Evolutionary conservation across 768 basidiomycete species (phyloP), one percentile per base, ranked within the genome.

Genomic region (Cyclocybe aegerita): DNA sequence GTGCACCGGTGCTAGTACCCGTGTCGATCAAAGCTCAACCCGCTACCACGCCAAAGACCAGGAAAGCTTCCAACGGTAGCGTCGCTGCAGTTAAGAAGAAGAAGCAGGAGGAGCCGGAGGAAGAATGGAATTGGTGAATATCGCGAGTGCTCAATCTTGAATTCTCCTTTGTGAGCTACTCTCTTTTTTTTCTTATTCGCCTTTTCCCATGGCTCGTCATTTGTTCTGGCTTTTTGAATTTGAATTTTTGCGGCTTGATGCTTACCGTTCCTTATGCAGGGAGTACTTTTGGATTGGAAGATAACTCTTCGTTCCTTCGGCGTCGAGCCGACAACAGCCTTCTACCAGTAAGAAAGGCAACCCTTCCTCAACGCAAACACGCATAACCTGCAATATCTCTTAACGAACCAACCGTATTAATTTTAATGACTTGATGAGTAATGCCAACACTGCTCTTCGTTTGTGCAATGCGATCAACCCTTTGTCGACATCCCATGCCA

Each of bases 71-170:
- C 23, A 23, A 23, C 23, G 23, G 23, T 23, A 23, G 23, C 1
- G 23, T 5, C 23, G 5, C 23, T 29, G 46, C 43, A 44, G n/a
- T 33, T 11, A 16, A 17, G 40, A 47, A 44, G 3, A 30, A 8
- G 41, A 39, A 56, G 23, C 50, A 60, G 34, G 58, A 58, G 0
- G 59, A 61, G 9, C 70, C 73, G 41, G 76, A 79, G 37, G 80
- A 83, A 23, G 77, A 77, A 50, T 85, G 82, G 82, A 83, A 83
- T 57, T 85, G 83, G 82, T 83, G 66, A 64, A 46, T 41, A 34
- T 15, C 2, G 1, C 9, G 55, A 43, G 23, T 23, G 1, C 23
- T 23, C 23, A 23, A 5, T 23, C 23, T 23, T 23, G 23, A 23
- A 23, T 23, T 3, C 23, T 23, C 5, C 23, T 23, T 23, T 23